These are phyloP conservation scores for Dipteronia dyeriana DNA, from an alignment of 345 rosid genomes.

Conservation along the genomic window DNA sequence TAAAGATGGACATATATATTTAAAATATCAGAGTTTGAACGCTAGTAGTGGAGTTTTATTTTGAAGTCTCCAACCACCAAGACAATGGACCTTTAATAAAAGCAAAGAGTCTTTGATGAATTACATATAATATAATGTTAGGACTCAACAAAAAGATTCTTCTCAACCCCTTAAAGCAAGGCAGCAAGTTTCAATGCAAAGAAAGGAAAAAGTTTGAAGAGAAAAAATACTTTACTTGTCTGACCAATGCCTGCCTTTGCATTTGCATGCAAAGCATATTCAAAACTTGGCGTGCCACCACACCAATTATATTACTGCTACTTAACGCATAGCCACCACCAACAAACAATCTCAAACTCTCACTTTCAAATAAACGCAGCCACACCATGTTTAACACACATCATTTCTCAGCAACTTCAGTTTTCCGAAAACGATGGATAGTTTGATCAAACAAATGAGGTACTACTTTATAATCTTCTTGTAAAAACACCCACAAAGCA, in stretches of 20 bases:
- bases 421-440: conserved; percentile 29
- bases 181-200: background rate
- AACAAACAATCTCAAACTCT: conserved; percentile 2
- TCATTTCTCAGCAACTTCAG: conserved; percentile 12
- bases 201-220: background rate
- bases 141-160: conserved; percentile 14
- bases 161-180: conserved; percentile 11
- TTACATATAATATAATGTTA: too few relatives aligned
- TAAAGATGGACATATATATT: too few relatives aligned
- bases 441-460: conserved; percentile 42
- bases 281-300: conserved; percentile 33
- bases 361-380: conserved; percentile 30
- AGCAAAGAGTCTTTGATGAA: too few relatives aligned
- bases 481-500: background rate
- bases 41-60: too few relatives aligned
- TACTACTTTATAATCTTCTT: background rate
- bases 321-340: conserved; percentile 11
- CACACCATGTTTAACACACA: background rate
- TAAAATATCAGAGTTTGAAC: too few relatives aligned
- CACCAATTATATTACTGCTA: background rate
- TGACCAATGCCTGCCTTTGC: background rate
- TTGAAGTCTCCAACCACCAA: too few relatives aligned
- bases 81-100: too few relatives aligned
- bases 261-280: conserved; percentile 46
- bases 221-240: conserved; percentile 42